These are phyloP conservation scores for Zygosaccharomyces sapae DNA, from an alignment of 1,139 yeast species.

Conservation along the genomic window DNA sequence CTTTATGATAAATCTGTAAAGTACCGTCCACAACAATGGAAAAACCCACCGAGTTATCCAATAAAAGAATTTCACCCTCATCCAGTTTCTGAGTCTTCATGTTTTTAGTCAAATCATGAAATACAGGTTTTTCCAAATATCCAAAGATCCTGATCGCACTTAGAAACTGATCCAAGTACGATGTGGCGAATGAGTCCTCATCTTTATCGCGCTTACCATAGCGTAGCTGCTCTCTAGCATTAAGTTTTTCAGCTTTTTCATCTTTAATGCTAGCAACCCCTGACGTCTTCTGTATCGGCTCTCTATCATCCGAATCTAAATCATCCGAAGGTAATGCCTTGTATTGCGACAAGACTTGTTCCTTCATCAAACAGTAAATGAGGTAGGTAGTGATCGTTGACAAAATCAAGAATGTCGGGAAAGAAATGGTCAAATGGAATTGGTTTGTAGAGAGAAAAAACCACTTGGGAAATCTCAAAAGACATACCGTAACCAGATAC, in stretches of 20 bases:
- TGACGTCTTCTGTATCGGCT: not conserved
- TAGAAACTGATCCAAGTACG: conserved; percentile 82
- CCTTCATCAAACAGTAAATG: conserved; percentile 18
- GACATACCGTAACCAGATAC: conserved; percentile 12
- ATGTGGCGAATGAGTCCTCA: conserved; percentile 28
- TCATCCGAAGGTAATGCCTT: conserved; percentile 16
- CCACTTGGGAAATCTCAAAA: conserved; percentile 17
- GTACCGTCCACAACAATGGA: conserved; percentile 93
- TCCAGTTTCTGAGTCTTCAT: conserved; percentile 86
- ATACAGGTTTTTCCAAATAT: conserved; percentile 81
- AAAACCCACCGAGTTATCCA: conserved; percentile 77
- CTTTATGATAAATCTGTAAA: conserved; percentile 69
- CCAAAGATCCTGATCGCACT: conserved; percentile 93
- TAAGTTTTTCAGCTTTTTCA: conserved; percentile 4
- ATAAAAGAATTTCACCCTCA: conserved; percentile 66
- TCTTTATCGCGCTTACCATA: conserved; percentile 8
- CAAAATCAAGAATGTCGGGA: conserved; percentile 13
- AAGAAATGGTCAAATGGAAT: conserved; percentile 18
- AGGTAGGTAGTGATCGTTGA: conserved; percentile 13
- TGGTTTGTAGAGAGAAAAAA: conserved; percentile 15
- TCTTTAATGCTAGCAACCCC: not conserved
- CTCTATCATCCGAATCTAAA: conserved; percentile 7
- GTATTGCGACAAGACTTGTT: conserved; percentile 19
- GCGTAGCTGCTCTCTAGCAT: conserved; percentile 1
- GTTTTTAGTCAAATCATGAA: conserved; percentile 85